Percentiles rank a stretch among this genome's conserved stretches.
Conservation (phyloP, 768 basidiomycete species). For the Mrakia blollopis region DNA sequence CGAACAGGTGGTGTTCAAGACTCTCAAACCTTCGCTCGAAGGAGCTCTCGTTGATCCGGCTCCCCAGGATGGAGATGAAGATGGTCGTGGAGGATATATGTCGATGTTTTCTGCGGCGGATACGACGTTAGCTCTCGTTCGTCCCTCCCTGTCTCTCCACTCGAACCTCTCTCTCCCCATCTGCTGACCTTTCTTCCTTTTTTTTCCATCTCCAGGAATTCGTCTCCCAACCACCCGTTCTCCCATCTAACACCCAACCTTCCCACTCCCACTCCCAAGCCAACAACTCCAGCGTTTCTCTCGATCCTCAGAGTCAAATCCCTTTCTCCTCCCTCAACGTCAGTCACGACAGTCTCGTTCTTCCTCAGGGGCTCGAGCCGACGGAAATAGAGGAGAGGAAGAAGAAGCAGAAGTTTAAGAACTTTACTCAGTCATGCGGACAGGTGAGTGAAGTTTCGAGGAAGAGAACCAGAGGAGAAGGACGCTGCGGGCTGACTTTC, state of each 20-base stretch:
- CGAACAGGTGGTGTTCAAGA: neutral
- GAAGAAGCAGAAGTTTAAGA: constrained; percentile 65
- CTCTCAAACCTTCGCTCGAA: neutral
- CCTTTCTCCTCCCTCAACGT: constrained; percentile 49
- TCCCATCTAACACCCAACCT: neutral
- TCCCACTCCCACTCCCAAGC: neutral
- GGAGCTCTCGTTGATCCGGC: no score
- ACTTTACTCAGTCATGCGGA: constrained; percentile 51
- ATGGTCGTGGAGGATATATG: neutral
- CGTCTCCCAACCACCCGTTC: constrained; percentile 27
- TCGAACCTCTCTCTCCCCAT: no score
- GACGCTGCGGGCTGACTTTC: neutral
- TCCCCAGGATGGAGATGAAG: neutral
- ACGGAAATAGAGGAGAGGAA: constrained; percentile 46
- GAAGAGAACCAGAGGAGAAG: no score
- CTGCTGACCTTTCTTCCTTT: neutral
- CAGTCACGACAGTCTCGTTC: constrained; percentile 52
- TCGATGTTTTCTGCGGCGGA: neutral
- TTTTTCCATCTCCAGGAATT: constrained; percentile 22
- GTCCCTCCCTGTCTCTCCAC: neutral
- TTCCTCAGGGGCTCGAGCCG: constrained; percentile 51
- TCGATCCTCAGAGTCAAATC: neutral
- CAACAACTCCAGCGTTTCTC: neutral
- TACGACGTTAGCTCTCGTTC: neutral
- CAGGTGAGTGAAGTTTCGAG: constrained; percentile 49